Conservation (phyloP, 2,329 filamentous ascomycete species). For the Coniochaeta hoffmannii region DNA sequence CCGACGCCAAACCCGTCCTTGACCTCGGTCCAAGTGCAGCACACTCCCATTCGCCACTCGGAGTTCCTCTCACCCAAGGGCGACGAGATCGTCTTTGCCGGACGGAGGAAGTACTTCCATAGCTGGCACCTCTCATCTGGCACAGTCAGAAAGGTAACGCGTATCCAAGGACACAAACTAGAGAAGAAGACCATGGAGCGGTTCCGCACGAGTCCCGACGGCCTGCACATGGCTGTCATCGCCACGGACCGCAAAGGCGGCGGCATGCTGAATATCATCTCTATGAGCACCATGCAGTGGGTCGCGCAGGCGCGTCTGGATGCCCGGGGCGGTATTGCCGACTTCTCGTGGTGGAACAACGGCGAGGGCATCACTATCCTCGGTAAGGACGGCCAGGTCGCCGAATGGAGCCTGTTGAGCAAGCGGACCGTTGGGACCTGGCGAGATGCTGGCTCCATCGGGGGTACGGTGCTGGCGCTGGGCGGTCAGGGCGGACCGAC, state of each 20-base stretch:
- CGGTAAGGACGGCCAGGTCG: slow-evolving; percentile 81
- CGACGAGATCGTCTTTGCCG: slow-evolving; percentile 79
- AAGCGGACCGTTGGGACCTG: slow-evolving; percentile 71
- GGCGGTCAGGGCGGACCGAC: slow-evolving; percentile 57
- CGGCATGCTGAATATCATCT: slow-evolving; percentile 79
- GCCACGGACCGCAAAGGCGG: slow-evolving; percentile 78
- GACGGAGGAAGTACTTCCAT: slow-evolving; percentile 86
- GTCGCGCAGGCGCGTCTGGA: slow-evolving; percentile 75
- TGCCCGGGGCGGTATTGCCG: slow-evolving; percentile 73
- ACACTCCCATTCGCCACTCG: slow-evolving; percentile 76
- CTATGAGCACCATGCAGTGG: slow-evolving; percentile 79
- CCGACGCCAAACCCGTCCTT: slow-evolving; percentile 80
- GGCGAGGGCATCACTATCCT: slow-evolving; percentile 75
- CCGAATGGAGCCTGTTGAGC: slow-evolving; percentile 71
- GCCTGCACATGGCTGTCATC: slow-evolving; percentile 75
- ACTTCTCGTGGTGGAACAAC: slow-evolving; percentile 89
- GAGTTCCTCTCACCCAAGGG: slow-evolving; percentile 68
- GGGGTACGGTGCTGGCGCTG: slow-evolving; percentile 73
- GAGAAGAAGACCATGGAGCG: slow-evolving; percentile 88
- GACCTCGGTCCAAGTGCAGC: slow-evolving; percentile 80
- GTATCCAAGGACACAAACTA: slow-evolving; percentile 65
- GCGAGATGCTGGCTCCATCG: slow-evolving; percentile 84
- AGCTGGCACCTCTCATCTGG: slow-evolving; percentile 85
- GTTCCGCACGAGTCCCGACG: slow-evolving; percentile 82
- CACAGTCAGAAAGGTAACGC: slow-evolving; percentile 71